Evolutionary conservation across 164 flowering plant species (phyloP), one percentile per base, ranked within the genome.

Genomic region (Kingdonia uniflora): DNA sequence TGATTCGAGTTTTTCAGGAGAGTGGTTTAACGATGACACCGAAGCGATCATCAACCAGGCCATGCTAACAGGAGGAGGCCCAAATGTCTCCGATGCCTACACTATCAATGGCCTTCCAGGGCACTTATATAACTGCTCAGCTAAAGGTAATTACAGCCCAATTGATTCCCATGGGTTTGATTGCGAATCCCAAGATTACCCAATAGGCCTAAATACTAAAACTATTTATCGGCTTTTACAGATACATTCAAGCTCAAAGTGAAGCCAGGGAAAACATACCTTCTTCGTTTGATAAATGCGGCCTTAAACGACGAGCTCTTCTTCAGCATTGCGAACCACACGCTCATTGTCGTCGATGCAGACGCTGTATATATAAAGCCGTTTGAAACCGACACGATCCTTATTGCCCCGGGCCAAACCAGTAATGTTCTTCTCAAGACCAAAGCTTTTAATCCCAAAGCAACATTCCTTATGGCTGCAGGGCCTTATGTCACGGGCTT

Each of bases 71-170:
- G 94, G 94, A 25, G 80, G 66, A 0, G 77, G 71, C 10, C 88
- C 94, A 3, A 81, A 80, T 64, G 72, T 81, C 6, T 84, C 96
- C 1, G 89, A 84, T 52, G 87, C 91, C 8, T 81, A 66, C 57
- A 80, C 91, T 47, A 80, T 86, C 20, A 87, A 87, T 43, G 95
- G 92, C 0, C 76, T 78, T 26, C 89, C 95, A 0, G 95, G 92
- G 1, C 83, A 72, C 1, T 57, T 66, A 16, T 82, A 80, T 63
- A 77, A 76, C 54, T 87, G 96, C 57, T 84, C 92, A 1, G 59
- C 77, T 6, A 74, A 75, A 76, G 81, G 96, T 80, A 61, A 11
- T 0, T n/a, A n/a, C n/a, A n/a, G n/a, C n/a, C n/a, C n/a, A n/a
- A n/a, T n/a, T n/a, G n/a, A n/a, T n/a, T n/a, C n/a, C n/a, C n/a